These are phyloP conservation scores for Aurantiochytrium sp. DNA, from an alignment of 108 stramenopile genomes.

Conservation along the genomic window DNA sequence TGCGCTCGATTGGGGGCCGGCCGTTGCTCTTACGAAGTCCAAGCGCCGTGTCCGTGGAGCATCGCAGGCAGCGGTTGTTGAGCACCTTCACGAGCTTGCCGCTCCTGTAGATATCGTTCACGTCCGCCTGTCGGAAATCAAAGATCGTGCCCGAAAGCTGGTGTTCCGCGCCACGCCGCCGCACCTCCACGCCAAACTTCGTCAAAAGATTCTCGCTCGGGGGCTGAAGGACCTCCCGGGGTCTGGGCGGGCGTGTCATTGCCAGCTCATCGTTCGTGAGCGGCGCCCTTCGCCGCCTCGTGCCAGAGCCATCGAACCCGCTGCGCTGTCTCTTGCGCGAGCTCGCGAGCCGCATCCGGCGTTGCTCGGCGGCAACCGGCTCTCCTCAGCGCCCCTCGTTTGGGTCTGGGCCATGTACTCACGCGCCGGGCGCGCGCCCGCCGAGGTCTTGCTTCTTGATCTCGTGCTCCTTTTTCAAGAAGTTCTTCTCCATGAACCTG, in stretches of 20 bases:
- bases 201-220: not conserved
- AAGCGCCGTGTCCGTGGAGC: slow-evolving; percentile 1
- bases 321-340: too few relatives aligned
- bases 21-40: not conserved
- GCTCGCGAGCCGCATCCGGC: too few relatives aligned
- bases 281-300: not conserved
- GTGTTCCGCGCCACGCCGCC: not conserved
- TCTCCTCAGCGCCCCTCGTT: too few relatives aligned
- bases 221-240: not conserved
- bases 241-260: not conserved
- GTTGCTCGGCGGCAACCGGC: too few relatives aligned
- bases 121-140: not conserved
- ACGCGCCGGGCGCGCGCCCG: too few relatives aligned
- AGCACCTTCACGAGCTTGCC: not conserved
- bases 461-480: too few relatives aligned
- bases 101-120: not conserved
- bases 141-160: not conserved
- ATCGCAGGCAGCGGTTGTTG: not conserved
- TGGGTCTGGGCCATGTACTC: too few relatives aligned
- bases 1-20: not conserved
- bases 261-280: not conserved
- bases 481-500: too few relatives aligned
- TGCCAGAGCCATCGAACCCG: too few relatives aligned
- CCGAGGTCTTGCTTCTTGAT: too few relatives aligned
- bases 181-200: not conserved